Evolutionary conservation across 2,329 filamentous ascomycete genomes (phyloP).

Genomic region (Diaporthe citri): DNA sequence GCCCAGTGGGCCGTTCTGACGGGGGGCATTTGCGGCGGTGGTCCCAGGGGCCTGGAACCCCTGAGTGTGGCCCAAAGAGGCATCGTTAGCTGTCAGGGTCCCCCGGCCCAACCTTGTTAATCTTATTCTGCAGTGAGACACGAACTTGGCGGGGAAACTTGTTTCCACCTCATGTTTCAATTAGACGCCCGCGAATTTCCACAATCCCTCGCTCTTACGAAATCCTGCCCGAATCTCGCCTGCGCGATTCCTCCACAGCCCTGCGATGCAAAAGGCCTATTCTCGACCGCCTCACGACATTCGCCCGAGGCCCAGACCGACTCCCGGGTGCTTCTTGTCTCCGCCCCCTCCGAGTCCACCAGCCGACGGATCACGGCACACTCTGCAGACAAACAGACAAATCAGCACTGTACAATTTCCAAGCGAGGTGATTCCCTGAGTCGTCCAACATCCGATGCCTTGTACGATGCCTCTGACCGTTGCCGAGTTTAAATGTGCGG

Average conservation of each 20-base stretch:
- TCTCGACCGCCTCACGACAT: background rate
- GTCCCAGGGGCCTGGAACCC: conserved; percentile 32
- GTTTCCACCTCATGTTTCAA: conserved; percentile 36
- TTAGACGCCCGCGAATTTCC: conserved; percentile 25
- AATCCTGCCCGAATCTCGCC: background rate
- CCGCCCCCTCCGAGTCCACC: background rate
- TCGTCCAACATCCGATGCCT: conserved; percentile 9
- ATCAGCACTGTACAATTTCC: conserved; percentile 9
- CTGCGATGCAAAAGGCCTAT: background rate
- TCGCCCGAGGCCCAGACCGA: background rate
- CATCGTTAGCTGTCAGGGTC: conserved; percentile 9
- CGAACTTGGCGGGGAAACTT: conserved; percentile 31
- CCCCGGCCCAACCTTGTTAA: conserved; percentile 25
- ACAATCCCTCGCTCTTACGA: conserved; percentile 13
- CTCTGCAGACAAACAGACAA: background rate
- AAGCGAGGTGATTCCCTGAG: conserved; percentile 16
- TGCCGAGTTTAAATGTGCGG: background rate
- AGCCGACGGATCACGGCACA: background rate
- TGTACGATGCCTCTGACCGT: background rate
- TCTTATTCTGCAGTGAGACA: background rate
- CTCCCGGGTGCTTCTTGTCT: background rate
- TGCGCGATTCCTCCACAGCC: background rate
- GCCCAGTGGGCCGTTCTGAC: conserved; percentile 5
- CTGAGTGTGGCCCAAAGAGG: conserved; percentile 23
- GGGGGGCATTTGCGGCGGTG: background rate